Base-by-base conservation (phyloP, 1,284 basidiomycete genomes). In the Rugosomyces carneus region DNA sequence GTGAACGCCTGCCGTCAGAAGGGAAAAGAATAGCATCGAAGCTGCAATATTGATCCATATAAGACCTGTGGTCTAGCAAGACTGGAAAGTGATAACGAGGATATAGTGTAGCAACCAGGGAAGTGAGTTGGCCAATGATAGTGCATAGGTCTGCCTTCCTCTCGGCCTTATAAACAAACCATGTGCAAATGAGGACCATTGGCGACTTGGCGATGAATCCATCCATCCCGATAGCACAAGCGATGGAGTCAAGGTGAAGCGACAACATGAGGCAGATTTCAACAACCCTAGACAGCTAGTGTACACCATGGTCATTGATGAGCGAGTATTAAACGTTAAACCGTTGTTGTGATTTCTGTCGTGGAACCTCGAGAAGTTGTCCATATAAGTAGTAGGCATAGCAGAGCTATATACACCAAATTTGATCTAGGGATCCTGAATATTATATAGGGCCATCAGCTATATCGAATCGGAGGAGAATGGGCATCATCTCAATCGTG, bases 1-100 rank as follows among this genome's bases (percentile, higher is more conserved):
- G 27, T 3, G 39, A 35, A 19, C 24, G 51, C 56, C 41, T 49
- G 67, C 80, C 80, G 51, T 81, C 80, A 24, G 77, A 73, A 18
- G 80, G 79, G 55, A 82, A 78, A 44, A 82, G 66, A 53, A 82
- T 71, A 35, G 82, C 82, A 23, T 84, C 77, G 60, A 72, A 81
- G 24, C 76, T 67, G 39, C 67, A 63, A 55, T 80, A 66, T 54
- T 78, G 73, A 52, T 81, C 79, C 82, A 84, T 84, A 45, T 47
- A 27, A 10, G 3, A 5, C 27, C 35, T 45, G 39, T 37, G 29
- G 35, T 24, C 10, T 13, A 35, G 1, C 18, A 23, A 31, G 7
- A 40, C 7, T 7, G 21, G 7, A 23, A 23, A 23, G 7, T 23
- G 7, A 23, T 23, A 23, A 23, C 21, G 21, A 23, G 21, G 21